Evolutionary conservation across 177 flowering plant genomes (phyloP), one percentile per base, ranked within the genome.

Genomic region (Viscum album): DNA sequence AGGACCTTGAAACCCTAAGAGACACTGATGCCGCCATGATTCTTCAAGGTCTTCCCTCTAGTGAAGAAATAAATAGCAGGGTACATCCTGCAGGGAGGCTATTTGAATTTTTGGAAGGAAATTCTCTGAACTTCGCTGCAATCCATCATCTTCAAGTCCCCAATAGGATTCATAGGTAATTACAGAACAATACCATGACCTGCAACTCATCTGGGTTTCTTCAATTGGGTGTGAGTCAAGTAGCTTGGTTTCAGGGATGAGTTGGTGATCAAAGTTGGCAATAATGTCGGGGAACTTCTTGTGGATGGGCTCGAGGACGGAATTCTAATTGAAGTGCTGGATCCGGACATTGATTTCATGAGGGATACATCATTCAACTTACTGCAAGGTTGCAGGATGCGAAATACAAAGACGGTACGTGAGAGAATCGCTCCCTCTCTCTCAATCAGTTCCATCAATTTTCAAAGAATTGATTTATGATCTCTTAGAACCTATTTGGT

Each of bases 261-360:
- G 74, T 77, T 94, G 73, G 98, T 94, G 54, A 94, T 94, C 68
- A 76, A 84, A 71, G 96, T 97, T 73, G 97, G 98, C 64, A 74
- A 85, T 63, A 85, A 85, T 76, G 95, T 86, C 0, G 98, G 98
- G 71, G 91, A 87, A 16, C 98, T 91, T 77, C 78, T 94, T 37
- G 98, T 94, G 11, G 98, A 94, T 80, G 98, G 98, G 64, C 90
- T 94, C 64, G 98, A 97, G 66, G 98, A 94, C 79, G 98, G 98
- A 36, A 30, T 91, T 71, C 75, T 89, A 21, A 66, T 94, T 71
- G 98, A 94, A 79, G 95, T 95, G 71, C 85, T 84, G 54, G 95
- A 80, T 66, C 90, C 88, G 76, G 98, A 94, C 75, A 82, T 88
- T 66, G 97, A 94, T 52, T 91, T 94, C 71, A 84, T 94, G 1